Conservation (phyloP, 1,284 basidiomycete species). For the Somion occarium region DNA sequence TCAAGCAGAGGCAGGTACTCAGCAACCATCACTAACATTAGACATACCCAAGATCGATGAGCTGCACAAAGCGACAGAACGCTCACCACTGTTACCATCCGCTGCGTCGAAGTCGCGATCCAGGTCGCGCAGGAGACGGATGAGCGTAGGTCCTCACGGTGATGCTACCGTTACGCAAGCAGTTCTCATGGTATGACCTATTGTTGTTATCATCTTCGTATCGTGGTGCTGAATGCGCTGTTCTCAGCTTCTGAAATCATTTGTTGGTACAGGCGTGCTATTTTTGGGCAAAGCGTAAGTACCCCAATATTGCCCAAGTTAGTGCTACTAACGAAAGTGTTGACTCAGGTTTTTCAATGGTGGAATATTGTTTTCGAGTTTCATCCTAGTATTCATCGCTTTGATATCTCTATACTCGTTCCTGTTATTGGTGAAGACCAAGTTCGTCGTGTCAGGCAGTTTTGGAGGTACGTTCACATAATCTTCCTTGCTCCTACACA, state of each 20-base stretch:
- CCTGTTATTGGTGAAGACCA: conserved; percentile 86
- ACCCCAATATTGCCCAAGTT: not conserved
- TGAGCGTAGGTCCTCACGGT: conserved; percentile 59
- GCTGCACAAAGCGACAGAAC: conserved; percentile 23
- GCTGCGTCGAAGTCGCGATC: conserved; percentile 30
- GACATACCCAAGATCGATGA: conserved; percentile 10
- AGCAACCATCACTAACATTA: conserved; percentile 14
- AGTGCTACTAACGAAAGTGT: conserved; percentile 10
- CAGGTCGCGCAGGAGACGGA: conserved; percentile 50
- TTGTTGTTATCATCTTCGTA: conserved; percentile 10
- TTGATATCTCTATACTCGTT: conserved; percentile 92
- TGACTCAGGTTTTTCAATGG: conserved; percentile 84
- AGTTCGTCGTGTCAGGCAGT: conserved; percentile 86
- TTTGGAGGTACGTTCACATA: conserved; percentile 68
- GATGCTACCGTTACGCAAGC: conserved; percentile 88
- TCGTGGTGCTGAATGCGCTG: conserved; percentile 5
- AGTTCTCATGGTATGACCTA: conserved; percentile 72
- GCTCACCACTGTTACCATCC: conserved; percentile 25
- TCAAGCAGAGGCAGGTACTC: conserved; percentile 16
- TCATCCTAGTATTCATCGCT: conserved; percentile 81
- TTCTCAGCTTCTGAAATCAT: conserved; percentile 82
- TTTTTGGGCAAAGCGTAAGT: conserved; percentile 92
- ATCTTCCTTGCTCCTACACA: conserved; percentile 15
- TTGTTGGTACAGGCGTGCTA: conserved; percentile 94
- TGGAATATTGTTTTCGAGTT: conserved; percentile 85